Conservation (phyloP, 2,329 filamentous ascomycete species). For the Aspergillus alliaceus region DNA sequence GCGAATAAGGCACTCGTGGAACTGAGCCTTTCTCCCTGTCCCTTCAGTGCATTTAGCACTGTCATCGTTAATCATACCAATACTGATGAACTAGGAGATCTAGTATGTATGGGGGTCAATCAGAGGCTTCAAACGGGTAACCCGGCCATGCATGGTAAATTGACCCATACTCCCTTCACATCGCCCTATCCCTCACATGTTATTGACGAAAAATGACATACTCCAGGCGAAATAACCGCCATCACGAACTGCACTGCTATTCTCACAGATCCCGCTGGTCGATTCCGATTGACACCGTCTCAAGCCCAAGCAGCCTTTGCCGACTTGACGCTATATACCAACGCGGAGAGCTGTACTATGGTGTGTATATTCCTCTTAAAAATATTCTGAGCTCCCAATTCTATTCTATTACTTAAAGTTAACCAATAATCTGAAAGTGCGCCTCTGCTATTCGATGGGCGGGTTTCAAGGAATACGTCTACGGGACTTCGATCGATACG, state of each 20-base stretch:
- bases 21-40: conserved; percentile 47
- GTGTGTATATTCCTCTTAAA: conserved; percentile 9
- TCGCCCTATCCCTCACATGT: conserved; percentile 37
- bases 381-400: neutral
- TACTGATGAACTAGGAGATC: conserved; percentile 26
- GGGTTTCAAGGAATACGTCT: conserved; percentile 57
- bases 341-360: conserved; percentile 59
- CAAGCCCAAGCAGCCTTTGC: conserved; percentile 49
- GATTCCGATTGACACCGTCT: conserved; percentile 43
- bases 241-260: conserved; percentile 55
- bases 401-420: neutral
- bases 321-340: conserved; percentile 56
- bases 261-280: conserved; percentile 44
- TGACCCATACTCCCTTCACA: neutral
- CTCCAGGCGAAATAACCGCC: conserved; percentile 53
- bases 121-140: neutral
- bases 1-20: conserved; percentile 49
- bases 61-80: conserved; percentile 58
- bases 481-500: conserved; percentile 51
- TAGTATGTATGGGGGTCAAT: neutral
- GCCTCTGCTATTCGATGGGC: conserved; percentile 58
- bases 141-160: neutral
- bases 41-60: conserved; percentile 55
- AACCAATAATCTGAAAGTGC: conserved; percentile 39
- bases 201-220: neutral